Base-by-base conservation (phyloP, 2,329 filamentous ascomycete species). In the Fusarium compactum region DNA sequence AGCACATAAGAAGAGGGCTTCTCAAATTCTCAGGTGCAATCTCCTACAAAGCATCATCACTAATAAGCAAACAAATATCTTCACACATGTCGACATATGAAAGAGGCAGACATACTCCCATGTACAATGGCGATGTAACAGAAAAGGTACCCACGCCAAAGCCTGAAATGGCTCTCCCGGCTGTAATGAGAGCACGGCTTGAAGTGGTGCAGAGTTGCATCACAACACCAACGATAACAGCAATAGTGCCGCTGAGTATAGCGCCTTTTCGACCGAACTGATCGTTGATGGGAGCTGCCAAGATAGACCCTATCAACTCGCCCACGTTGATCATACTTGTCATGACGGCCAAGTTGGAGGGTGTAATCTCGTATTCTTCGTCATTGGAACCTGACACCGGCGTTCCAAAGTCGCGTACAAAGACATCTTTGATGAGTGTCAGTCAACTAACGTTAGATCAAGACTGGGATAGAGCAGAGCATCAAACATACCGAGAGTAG, bases 261-360 rank as follows among this genome's bases (percentile, higher is more conserved):
- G 78, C 74, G 12, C 65, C 64, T 50, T 80, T 81, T 40, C 79
- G 76, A 47, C 79, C 79, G 47, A 77, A 58, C 0, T 55, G 41
- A 32, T 81, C 79, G 65, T 82, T 81, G n/a, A 82, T 57, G 9
- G 79, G 80, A 5, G 80, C 79, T 8, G 80, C 76, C 3, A 65
- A 27, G 6, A 82, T 62, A 8, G 80, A 80, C 16, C 80, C 80
- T 20, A 78, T 67, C 25, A 82, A 69, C 56, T 82, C 80, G 51
- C 80, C 80, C 24, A 82, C 74, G 57, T 82, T 79, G 69, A 82
- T 82, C 72, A 80, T 78, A 58, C 79, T 80, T 16, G 78, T 79
- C 77, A 78, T 81, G 70, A 74, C 40, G 16, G 73, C 66, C 38
- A 75, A 40, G 7, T 58, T 66, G 10, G 62, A 58, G 4, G 79